A percentile compares a stretch with the other conserved stretches of the same genome.
These are phyloP conservation scores for Neurospora cerealis DNA, from an alignment of 495 filamentous ascomycete species.

Conservation along the genomic window DNA sequence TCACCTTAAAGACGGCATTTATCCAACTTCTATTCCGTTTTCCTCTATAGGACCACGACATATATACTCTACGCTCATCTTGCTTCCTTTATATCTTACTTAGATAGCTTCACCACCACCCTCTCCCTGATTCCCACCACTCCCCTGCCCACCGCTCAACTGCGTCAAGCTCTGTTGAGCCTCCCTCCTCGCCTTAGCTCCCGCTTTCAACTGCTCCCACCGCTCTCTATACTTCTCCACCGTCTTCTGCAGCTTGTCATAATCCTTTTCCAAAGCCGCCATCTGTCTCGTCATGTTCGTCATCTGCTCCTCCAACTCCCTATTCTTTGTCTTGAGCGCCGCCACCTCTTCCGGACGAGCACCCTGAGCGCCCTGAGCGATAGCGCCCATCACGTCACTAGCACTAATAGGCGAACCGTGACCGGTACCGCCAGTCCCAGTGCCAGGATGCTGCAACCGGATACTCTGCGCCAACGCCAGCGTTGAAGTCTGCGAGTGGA, in stretches of 20 bases:
- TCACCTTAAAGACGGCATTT: neutral
- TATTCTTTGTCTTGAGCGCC: conserved; percentile 30
- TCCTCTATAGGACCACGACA: neutral
- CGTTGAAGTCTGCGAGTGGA: conserved; percentile 68
- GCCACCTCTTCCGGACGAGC: conserved; percentile 15
- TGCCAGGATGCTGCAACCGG: conserved; percentile 46
- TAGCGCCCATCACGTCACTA: conserved; percentile 22
- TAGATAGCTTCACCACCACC: neutral
- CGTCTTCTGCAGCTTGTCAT: conserved; percentile 57
- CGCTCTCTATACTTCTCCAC: conserved; percentile 61
- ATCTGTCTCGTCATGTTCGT: conserved; percentile 40
- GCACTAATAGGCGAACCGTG: conserved; percentile 23
- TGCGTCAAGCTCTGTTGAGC: conserved; percentile 18
- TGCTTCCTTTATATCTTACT: neutral
- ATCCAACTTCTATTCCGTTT: neutral
- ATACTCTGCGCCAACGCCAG: conserved; percentile 75
- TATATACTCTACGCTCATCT: neutral
- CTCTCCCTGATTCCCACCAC: neutral
- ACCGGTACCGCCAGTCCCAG: neutral
- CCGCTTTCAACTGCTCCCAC: conserved; percentile 80
- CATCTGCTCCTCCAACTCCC: conserved; percentile 51
- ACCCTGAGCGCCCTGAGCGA: neutral
- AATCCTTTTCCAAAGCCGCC: conserved; percentile 49
- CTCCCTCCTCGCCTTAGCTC: conserved; percentile 58
- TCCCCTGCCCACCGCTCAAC: neutral